Base-by-base conservation (phyloP, 148 eudicot species). In the Camellia sinensis region DNA sequence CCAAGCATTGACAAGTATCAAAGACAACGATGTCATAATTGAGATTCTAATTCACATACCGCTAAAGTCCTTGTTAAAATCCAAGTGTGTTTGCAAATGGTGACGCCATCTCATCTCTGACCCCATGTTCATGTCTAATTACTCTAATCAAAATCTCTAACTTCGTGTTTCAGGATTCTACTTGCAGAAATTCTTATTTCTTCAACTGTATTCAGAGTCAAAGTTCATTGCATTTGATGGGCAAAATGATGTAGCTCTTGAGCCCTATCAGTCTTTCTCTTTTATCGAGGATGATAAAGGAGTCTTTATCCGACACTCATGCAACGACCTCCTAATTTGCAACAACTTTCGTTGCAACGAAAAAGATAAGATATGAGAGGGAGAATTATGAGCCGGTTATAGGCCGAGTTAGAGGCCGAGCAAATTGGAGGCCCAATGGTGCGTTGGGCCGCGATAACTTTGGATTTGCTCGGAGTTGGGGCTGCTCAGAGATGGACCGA, bases 1-100 rank as follows among this genome's bases (percentile, higher is more conserved):
- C 37, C 29, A 19, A 62, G 18, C 65, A n/a, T 19, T 62, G n/a
- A 62, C 29, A n/a, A 62, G 65, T 62, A 3, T 62, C 22, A 21
- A 62, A 29, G 66, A 62, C 66, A 62, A 62, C 21, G 37, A 61
- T 61, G 29, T 61, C 65, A n/a, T n/a, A 22, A 62, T 62, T 62
- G 66, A 62, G 66, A 62, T 62, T 18, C 66, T 62, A 62, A 19
- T n/a, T 62, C 37, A 29, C 66, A 29, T 62, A 2, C 66, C 37
- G 7, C 66, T 62, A 3, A 62, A 62, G 37, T 62, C 66, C 9
- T 19, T 62, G 37, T 62, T 62, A 29, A 62, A 62, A 62, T 62
- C 21, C 66, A 62, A 62, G 66, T 2, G 66, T 62, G 66, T 62
- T 62, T 19, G 66, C 66, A 62, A 62, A 62, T 62, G 66, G 37